These are phyloP conservation scores for Suhomyces ambrosiae DNA, from an alignment of 1,139 yeast genomes.

Conservation along the genomic window DNA sequence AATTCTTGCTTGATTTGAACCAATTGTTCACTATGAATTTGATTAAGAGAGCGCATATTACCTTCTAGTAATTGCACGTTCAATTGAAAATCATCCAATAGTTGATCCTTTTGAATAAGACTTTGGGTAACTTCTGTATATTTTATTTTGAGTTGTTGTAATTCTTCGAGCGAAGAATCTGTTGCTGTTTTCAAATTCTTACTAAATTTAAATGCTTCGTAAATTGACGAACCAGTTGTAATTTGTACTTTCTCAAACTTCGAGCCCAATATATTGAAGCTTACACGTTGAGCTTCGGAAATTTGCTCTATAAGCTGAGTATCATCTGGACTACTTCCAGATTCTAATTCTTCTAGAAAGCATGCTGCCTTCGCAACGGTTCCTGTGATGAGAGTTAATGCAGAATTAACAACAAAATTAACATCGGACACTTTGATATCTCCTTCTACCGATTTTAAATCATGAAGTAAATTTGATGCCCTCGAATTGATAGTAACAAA, in stretches of 20 bases:
- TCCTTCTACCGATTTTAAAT: background rate
- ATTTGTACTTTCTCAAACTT: background rate
- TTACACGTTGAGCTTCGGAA: background rate
- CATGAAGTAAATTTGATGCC: background rate
- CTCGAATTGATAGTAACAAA: background rate
- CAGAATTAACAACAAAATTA: background rate
- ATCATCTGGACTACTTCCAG: background rate
- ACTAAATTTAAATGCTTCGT: background rate
- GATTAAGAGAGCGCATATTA: slow-evolving; percentile 39
- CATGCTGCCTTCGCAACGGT: background rate
- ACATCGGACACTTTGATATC: background rate
- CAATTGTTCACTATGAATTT: slow-evolving; percentile 31
- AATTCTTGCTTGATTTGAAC: slow-evolving; percentile 27
- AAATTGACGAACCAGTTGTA: background rate
- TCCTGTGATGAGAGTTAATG: background rate
- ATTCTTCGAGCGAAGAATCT: background rate
- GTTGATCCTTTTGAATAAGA: slow-evolving; percentile 32
- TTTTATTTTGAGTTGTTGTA: slow-evolving; percentile 2
- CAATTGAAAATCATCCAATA: slow-evolving; percentile 39
- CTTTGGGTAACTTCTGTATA: slow-evolving; percentile 9
- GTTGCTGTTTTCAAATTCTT: slow-evolving; percentile 1
- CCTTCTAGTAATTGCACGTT: slow-evolving; percentile 46
- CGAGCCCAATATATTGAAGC: background rate
- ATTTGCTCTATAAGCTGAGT: background rate
- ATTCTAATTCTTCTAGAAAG: background rate